Base-by-base conservation (phyloP, 2,329 filamentous ascomycete genomes). In the Rhynchosporium secalis region DNA sequence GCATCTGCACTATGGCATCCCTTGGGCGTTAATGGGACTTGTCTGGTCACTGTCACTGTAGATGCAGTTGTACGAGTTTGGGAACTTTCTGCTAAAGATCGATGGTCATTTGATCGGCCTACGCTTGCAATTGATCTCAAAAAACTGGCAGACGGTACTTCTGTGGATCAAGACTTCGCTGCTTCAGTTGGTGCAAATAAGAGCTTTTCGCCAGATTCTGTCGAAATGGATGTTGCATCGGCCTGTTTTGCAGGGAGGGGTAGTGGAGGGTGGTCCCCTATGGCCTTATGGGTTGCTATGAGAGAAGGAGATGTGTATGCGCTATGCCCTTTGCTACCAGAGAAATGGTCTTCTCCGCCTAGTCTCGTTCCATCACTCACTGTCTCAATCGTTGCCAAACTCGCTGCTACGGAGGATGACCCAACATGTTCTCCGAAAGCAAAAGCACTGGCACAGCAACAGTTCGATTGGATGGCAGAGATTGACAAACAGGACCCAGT, bases 271-370 rank as follows among this genome's bases (percentile, higher is more conserved):
- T 99, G 95, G 95, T 90, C 92, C 7, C 86, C 93, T 9, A 97
- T 97, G 90, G 98, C 95, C 0, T 81, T 99, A 10, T 99, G 94
- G 91, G 80, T 98, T 57, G 92, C 93, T n/a, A 99, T 97, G 90
- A 86, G 86, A 43, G 90, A 92, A 63, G 95, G 95, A 3, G 93
- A 97, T 72, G 84, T 98, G 5, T 99, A 99, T 72, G 93, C 94
- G 1, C 79, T 99, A 8, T 97, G 93, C 73, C 95, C 95, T 1
- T 81, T 99, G 46, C 80, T 99, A 38, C 95, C 95, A 0, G 86
- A 87, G 57, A 91, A 89, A 70, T 98, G 94, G 92, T 86, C 90
- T 29, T 87, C 89, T 29, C 87, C 89, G 13, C 83, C 87, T 1
- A 89, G 89, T 0, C 80, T 95, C 38, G 86, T 96, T 13, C 90